Evolutionary conservation across 306 rosid genomes (phyloP), one percentile per base, ranked within the genome.

Genomic region (Begonia loranthoides): DNA sequence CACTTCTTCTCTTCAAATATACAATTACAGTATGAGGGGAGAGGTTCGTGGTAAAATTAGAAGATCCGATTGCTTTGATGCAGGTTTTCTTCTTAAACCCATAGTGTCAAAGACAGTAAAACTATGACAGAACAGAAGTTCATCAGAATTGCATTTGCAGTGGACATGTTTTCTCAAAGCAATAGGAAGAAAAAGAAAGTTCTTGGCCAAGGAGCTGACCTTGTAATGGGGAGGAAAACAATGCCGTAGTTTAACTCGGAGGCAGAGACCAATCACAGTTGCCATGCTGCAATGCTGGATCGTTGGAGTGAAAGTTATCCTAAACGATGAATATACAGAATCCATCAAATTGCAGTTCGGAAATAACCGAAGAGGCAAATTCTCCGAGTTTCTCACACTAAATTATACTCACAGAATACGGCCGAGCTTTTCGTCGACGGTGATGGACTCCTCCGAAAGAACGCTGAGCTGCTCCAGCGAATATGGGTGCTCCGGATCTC

Each of bases 401-500:
- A 62, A 54, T 44, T 38, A 21, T 36, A 68, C 84, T 69, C 17
- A 89, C 93, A 85, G 69, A 71, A 90, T 90, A 9, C 87, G 81
- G 13, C 92, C 92, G 13, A 82, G 70, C 70, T 85, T 85, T 41
- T 85, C 87, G 68, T 90, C 94, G 14, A 90, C 94, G 13, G 95
- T 78, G 62, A 90, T 82, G 13, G 97, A 90, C 65, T 90, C 95
- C 67, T 90, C 94, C 0, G 97, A 90, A 13, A 90, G 87, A 22
- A 90, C 97, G 46, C 94, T 86, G 57, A 90, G 90, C 79, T 90
- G 97, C 63, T 85, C 97, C 50, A 90, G 61, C n/a, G 97, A 90
- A 63, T 90, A 90, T 9, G 97, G 97, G 65, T 90, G 97, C 52
- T 90, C 97, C 19, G 97, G 97, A 90, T 90, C 97, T 84, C 97